Evolutionary conservation across 2,329 filamentous ascomycete genomes (phyloP), one percentile per base, ranked within the genome.

Genomic region (Nothomitra cinnamomea): DNA sequence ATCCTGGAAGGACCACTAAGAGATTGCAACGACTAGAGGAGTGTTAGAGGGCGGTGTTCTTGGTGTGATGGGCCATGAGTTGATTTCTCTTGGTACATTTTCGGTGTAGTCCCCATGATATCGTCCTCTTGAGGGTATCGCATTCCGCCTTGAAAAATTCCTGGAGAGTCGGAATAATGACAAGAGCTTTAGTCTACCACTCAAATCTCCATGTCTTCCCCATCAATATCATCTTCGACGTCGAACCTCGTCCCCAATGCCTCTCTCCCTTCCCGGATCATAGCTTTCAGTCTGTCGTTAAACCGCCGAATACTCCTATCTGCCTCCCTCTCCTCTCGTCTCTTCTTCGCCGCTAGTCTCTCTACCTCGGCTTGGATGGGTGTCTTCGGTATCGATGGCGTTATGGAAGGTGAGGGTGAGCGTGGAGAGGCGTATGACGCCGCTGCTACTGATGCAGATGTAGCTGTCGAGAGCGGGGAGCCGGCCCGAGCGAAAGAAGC

Each of bases 241-340:
- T 57, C 52, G 38, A 64, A 53, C 22, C 12, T 48, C 21, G 40
- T 22, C 3, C 45, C 89, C 17, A 98, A 69, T 1, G 92, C 92
- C 65, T 92, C 84, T 60, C 83, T 83, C 0, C 89, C 92, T 66
- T 96, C 83, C 1, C 82, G 76, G 53, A 98, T 94, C 84, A 98
- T 87, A 35, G 82, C 84, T 62, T 85, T 79, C 49, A 96, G 70
- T 60, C 85, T 80, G 49, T 79, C 75, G 63, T 92, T 94, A 67
- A 96, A 80, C 24, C 83, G 78, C 50, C 80, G 80, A 60, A 96
- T 83, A 52, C 83, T 81, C 43, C 82, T 79, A 60, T 96, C 88
- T 6, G 85, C 78, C 60, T 89, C 82, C 47, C 80, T 74, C 61
- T 95, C 87, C 55, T 85, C 84, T 51, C 79, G 78, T 22, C 80